Evolutionary conservation across 2,329 filamentous ascomycete genomes (phyloP).

Genomic region (Trichoderma pleuroti): DNA sequence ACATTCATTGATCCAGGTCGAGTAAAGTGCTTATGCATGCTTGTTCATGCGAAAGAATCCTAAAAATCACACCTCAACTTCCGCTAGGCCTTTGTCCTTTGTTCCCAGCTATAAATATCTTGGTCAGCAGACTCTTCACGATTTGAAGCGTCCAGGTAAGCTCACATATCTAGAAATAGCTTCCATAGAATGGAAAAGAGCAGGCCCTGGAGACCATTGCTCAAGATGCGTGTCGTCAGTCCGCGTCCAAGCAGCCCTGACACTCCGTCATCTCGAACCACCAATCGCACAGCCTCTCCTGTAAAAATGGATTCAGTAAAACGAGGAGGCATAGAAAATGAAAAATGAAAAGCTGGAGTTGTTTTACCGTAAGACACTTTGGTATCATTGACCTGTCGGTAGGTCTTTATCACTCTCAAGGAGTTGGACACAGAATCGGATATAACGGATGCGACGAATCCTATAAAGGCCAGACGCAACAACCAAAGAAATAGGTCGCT

Average conservation of each 20-base stretch:
- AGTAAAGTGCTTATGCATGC: background rate
- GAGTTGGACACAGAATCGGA: slow-evolving; percentile 48
- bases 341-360: background rate
- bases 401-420: slow-evolving; percentile 46
- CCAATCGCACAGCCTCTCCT: slow-evolving; percentile 42
- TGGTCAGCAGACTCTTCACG: background rate
- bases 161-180: slow-evolving; percentile 46
- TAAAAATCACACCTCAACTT: background rate
- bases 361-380: slow-evolving; percentile 44
- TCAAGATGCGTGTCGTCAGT: slow-evolving; percentile 46
- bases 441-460: slow-evolving; percentile 43
- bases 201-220: slow-evolving; percentile 46
- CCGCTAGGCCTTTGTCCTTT: background rate
- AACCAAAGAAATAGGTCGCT: slow-evolving; percentile 41
- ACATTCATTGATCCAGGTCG: background rate
- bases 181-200: slow-evolving; percentile 50
- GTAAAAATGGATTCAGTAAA: background rate
- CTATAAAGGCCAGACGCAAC: slow-evolving; percentile 36
- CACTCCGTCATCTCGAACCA: slow-evolving; percentile 41
- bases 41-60: background rate
- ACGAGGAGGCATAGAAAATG: background rate
- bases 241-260: slow-evolving; percentile 43
- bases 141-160: slow-evolving; percentile 10
- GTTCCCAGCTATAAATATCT: background rate
- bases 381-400: slow-evolving; percentile 47